Conservation (phyloP, 1,284 basidiomycete species). For the Cryptococcus sp. region DNA sequence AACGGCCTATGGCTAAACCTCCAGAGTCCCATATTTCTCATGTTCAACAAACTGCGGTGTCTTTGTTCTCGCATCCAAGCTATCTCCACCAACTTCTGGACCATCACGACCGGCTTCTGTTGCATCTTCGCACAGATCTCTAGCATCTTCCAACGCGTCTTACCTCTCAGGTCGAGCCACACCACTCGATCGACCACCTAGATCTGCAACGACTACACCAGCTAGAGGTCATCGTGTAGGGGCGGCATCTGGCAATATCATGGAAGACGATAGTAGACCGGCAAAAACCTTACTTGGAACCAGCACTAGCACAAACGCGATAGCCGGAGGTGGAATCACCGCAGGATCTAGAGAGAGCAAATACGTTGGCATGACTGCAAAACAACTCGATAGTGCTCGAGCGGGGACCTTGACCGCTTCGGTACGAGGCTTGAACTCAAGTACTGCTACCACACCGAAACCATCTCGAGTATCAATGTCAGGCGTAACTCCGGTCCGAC, state of each 20-base stretch:
- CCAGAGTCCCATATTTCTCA: constrained; percentile 73
- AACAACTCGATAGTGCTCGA: constrained; percentile 60
- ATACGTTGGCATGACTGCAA: constrained; percentile 68
- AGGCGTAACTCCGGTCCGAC: constrained; percentile 26
- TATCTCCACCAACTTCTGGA: constrained; percentile 64
- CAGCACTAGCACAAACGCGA: constrained; percentile 35
- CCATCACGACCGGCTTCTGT: constrained; percentile 69
- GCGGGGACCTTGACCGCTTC: constrained; percentile 17
- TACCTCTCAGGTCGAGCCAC: constrained; percentile 15
- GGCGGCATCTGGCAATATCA: constrained; percentile 15
- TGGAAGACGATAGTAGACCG: constrained; percentile 19
- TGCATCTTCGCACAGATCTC: constrained; percentile 59
- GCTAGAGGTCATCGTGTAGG: constrained; percentile 21
- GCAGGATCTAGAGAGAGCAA: constrained; percentile 77
- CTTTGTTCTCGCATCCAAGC: constrained; percentile 76
- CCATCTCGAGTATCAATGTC: constrained; percentile 33
- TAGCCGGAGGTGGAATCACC: constrained; percentile 56
- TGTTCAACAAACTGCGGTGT: constrained; percentile 85
- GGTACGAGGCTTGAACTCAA: constrained; percentile 12
- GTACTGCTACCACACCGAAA: constrained; percentile 38
- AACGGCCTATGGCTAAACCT: constrained; percentile 23
- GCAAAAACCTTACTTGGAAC: constrained; percentile 22
- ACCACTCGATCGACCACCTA: constrained; percentile 1
- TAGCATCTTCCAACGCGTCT: constrained; percentile 27
- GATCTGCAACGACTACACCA: constrained; percentile 15